Evolutionary conservation across 441 rosid species (phyloP), one percentile per base, ranked within the genome.

Genomic region (Euphorbia celastroides): DNA sequence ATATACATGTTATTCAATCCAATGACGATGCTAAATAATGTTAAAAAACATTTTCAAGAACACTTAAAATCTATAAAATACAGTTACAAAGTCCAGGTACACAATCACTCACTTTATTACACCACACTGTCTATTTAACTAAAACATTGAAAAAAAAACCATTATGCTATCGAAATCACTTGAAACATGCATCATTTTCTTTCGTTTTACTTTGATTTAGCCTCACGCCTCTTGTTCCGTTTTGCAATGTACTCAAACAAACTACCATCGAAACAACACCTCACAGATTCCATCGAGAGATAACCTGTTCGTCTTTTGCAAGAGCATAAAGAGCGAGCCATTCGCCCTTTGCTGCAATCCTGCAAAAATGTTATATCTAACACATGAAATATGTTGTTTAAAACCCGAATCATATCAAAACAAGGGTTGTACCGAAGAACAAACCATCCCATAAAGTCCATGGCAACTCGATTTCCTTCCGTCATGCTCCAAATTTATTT

Each of bases 201-300:
- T 2, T 3, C 52, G 5, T 13, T 22, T 54, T 25, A 62, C 23
- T 9, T 58, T 66, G 69, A 64, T 68, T 76, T 66, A 14, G 26
- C 42, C 31, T 76, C 67, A 9, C 32, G 22, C 0, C 36, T 81
- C 69, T 38, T 68, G 26, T 85, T 83, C 87, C 75, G 77, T 46
- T 74, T 81, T 48, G 94, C 93, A 36, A 73, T 62, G 20, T 81
- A 75, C 57, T 90, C 88, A 50, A 90, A 93, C 75, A 93, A 76
- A 59, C 88, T 84, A 42, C 97, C 98, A 55, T 93, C 97, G 58
- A 72, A 87, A 56, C 84, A 82, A 38, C 88, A 78, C 62, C 98
- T 78, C 26, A 78, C 65, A 7, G 91, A 94, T 80, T 93, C 97
- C 77, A 87, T 88, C 0, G 86, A 75, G 59, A 86, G 69, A 56